Conservation (phyloP, 2,329 filamentous ascomycete species). For the Fusarium multiceps region DNA sequence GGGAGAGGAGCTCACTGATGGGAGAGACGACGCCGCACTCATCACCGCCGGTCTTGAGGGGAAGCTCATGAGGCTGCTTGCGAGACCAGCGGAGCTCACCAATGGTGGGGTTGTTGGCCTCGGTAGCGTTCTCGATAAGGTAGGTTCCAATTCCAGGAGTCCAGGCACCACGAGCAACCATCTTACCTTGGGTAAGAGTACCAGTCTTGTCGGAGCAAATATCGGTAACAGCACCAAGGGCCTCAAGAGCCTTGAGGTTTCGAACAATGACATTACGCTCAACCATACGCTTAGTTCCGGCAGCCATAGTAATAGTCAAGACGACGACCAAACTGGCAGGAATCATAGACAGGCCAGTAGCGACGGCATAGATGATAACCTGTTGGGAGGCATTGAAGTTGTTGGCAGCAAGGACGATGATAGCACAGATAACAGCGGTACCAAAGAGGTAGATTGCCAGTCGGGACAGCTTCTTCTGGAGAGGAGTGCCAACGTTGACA, state of each 20-base stretch:
- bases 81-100: constrained; percentile 59
- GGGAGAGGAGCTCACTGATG: constrained; percentile 52
- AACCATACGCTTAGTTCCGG: constrained; percentile 64
- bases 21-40: constrained; percentile 41
- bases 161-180: constrained; percentile 71
- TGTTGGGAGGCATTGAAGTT: constrained; percentile 64
- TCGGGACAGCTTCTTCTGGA: constrained; percentile 75
- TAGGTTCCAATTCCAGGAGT: constrained; percentile 68
- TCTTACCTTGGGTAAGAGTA: constrained; percentile 71
- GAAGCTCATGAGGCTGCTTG: constrained; percentile 54
- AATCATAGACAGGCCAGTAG: constrained; percentile 62
- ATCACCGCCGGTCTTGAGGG: constrained; percentile 49
- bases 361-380: constrained; percentile 68
- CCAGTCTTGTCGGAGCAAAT: constrained; percentile 68
- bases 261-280: constrained; percentile 64
- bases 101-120: constrained; percentile 67
- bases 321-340: constrained; percentile 62
- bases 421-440: constrained; percentile 74
- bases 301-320: constrained; percentile 70
- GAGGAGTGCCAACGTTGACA: constrained; percentile 74
- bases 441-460: constrained; percentile 74
- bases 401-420: constrained; percentile 76
- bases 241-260: constrained; percentile 65
- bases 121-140: constrained; percentile 64
- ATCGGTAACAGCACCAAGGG: constrained; percentile 69